A percentile compares a stretch with the other conserved stretches of the same genome.
phyloP scores from a whole-genome alignment of 495 filamentous ascomycete species.

The Clohesyomyces aquaticus region DNA sequence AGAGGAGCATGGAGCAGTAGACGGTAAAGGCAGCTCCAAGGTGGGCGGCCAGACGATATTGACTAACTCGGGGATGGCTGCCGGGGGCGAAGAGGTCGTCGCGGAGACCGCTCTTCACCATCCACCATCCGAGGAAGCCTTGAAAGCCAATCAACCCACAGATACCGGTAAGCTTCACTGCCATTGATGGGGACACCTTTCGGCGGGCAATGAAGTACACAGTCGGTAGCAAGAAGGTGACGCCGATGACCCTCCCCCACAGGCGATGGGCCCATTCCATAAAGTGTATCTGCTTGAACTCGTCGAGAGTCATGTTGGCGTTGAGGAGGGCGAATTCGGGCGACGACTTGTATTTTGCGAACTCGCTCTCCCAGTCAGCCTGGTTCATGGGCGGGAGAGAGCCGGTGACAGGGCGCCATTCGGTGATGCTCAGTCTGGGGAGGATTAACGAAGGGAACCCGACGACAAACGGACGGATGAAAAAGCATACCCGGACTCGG shows the following conservation, averaged over 20 bases:
- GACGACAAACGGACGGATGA: neutral
- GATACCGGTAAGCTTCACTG: conserved; percentile 76
- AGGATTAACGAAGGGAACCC: conserved; percentile 26
- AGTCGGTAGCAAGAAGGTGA: conserved; percentile 86
- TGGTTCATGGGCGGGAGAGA: conserved; percentile 79
- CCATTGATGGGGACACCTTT: conserved; percentile 77
- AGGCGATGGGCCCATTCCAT: conserved; percentile 99
- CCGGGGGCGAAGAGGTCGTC: conserved; percentile 93
- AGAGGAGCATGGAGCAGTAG: conserved; percentile 92
- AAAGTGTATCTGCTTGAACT: conserved; percentile 98
- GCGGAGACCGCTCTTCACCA: conserved; percentile 94
- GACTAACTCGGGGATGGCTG: conserved; percentile 85
- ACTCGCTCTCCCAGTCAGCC: conserved; percentile 86
- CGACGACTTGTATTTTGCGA: conserved; percentile 84
- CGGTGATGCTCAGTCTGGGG: conserved; percentile 88
- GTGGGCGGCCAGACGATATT: conserved; percentile 90
- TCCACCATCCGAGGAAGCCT: conserved; percentile 97
- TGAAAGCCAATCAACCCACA: conserved; percentile 90
- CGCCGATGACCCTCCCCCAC: conserved; percentile 90
- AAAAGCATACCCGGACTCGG: conserved; percentile 83
- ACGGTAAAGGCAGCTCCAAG: conserved; percentile 86
- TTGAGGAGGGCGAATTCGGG: conserved; percentile 92
- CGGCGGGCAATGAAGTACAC: conserved; percentile 84
- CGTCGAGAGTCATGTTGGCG: conserved; percentile 82
- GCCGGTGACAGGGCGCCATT: conserved; percentile 98